Evolutionary conservation across 208 protist species (phyloP), one percentile per base, ranked within the genome.

Genomic region (Histomonas meleagridis): DNA sequence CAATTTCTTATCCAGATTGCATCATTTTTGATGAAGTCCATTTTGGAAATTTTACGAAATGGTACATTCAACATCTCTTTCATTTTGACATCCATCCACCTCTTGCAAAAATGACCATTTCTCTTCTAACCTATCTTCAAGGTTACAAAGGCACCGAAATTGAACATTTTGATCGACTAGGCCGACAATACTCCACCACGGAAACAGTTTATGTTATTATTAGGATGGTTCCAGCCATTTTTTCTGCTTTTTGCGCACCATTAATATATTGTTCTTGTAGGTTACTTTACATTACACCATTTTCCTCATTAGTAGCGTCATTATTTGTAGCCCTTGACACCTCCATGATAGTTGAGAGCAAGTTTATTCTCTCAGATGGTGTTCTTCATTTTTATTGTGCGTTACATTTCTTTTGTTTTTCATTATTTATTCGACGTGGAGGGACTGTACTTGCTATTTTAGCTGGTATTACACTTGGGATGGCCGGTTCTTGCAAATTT

Each of bases 51-150:
- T 92, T 91, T 48, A 69, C 62, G 2, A 90, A 57, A 49, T 91
- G 38, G 26, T 92, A 92, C 28, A 53, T 92, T 9, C 12, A 14
- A 72, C 70, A 70, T 9, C 38, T 91, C 28, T 92, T 70, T 62
- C 91, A 91, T 90, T 14, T n/a, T 5, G 92, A 92, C n/a, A 92
- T 92, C 57, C 92, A 92, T 62, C 92, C 92, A 32, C 92, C 92
- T 91, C 40, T 92, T 26, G 10, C 92, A n/a, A 92, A 92, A 91
- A 7, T 92, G 28, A 92, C 91, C 7, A 92, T 92, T 65, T 35
- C 53, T 21, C 16, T 1, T 0, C 32, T 91, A n/a, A 43, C 49
- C 12, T 53, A 49, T 14, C 4, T 70, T 4, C 53, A 26, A 9
- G 32, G 38, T 4, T 90, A 90, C 32, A 49, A 62, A 38, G 90